phyloP scores from a whole-genome alignment of 306 rosid species.

The Quercus mongolica region DNA sequence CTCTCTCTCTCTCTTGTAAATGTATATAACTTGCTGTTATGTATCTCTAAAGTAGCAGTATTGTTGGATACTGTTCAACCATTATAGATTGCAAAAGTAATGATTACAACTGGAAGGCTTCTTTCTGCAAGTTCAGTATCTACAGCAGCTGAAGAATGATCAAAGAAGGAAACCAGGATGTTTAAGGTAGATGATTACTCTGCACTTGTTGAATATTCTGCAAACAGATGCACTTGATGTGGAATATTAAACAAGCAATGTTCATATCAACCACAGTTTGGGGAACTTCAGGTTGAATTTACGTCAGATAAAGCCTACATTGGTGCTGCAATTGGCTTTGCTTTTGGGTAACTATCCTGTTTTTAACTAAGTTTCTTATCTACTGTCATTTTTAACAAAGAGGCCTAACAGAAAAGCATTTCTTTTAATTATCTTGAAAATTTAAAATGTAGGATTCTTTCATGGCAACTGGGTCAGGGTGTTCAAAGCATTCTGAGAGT shows the following conservation, averaged over 20 bases:
- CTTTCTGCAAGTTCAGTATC: conserved; percentile 57
- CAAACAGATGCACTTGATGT: neutral
- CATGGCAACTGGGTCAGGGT: conserved; percentile 84
- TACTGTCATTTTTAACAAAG: neutral
- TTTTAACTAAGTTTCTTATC: neutral
- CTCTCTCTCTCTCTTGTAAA: neutral
- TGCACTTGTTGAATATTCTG: conserved; percentile 19
- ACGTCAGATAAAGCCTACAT: conserved; percentile 69
- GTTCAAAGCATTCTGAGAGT: conserved; percentile 71
- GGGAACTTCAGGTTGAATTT: conserved; percentile 83
- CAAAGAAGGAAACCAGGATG: conserved; percentile 55
- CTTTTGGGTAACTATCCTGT: conserved; percentile 58
- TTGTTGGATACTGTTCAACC: conserved; percentile 29
- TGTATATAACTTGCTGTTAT: neutral
- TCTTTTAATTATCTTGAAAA: neutral
- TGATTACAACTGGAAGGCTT: conserved; percentile 68
- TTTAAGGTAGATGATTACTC: conserved; percentile 53
- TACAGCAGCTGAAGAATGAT: conserved; percentile 37
- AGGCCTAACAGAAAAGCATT: conserved; percentile 10
- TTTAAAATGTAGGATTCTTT: conserved; percentile 56
- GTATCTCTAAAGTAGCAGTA: conserved; percentile 20
- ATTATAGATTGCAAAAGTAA: conserved; percentile 68
- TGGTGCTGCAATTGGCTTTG: conserved; percentile 64
- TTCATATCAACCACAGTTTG: conserved; percentile 60
- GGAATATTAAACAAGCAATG: conserved; percentile 20